These are phyloP conservation scores for Francoa sonchifolia DNA, from an alignment of 441 rosid species.

Conservation along the genomic window DNA sequence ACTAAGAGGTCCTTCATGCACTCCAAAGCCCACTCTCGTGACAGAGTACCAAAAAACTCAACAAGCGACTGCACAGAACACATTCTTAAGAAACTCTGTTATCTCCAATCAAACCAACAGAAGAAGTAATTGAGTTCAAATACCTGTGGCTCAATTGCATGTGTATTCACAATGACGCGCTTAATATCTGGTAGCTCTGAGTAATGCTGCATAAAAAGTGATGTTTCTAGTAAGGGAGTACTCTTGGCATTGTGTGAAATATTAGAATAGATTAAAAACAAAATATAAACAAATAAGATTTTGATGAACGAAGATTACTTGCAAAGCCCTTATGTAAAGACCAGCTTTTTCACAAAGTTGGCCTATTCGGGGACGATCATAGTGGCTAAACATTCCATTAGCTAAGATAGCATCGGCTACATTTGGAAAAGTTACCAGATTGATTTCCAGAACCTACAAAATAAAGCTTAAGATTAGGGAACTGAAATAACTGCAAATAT, in stretches of 20 bases:
- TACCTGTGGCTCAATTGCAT: conserved; percentile 98
- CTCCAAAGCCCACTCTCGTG: conserved; percentile 97
- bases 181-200: conserved; percentile 87
- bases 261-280: neutral
- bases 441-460: conserved; percentile 84
- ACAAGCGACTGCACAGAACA: conserved; percentile 74
- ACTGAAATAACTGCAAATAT: neutral
- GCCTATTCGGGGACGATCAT: conserved; percentile 91
- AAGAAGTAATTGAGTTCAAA: conserved; percentile 10
- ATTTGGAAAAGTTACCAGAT: conserved; percentile 92
- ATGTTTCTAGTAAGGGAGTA: conserved; percentile 3
- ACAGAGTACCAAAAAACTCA: conserved; percentile 94
- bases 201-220: conserved; percentile 63
- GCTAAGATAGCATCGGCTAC: conserved; percentile 99
- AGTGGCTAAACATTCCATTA: conserved; percentile 97
- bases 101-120: conserved; percentile 5
- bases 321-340: conserved; percentile 74
- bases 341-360: conserved; percentile 99
- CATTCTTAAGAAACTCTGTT: neutral
- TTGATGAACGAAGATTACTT: conserved; percentile 32
- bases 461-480: conserved; percentile 13
- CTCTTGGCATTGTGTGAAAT: conserved; percentile 5
- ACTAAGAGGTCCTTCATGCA: conserved; percentile 96
- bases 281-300: neutral
- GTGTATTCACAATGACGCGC: conserved; percentile 95